phyloP scores from a whole-genome alignment of 139 green algal genomes.

The Pseudopediastrum boryanum region DNA sequence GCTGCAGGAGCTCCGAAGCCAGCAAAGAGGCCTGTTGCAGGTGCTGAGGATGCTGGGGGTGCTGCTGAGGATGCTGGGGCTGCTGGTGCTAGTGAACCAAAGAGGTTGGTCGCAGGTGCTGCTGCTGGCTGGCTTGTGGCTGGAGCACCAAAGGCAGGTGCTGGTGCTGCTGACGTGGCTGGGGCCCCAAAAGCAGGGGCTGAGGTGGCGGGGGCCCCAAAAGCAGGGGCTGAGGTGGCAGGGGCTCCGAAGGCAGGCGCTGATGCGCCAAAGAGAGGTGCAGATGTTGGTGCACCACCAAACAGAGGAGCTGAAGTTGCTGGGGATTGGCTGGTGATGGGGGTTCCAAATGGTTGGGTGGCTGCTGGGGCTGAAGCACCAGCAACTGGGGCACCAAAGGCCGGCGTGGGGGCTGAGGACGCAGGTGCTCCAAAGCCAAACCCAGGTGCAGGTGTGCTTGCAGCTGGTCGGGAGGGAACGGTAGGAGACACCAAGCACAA shows the following conservation, averaged over 20 bases:
- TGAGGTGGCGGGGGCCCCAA: constrained; percentile 4
- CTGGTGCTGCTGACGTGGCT: neutral
- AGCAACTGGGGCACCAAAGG: constrained; percentile 20
- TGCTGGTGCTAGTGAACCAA: constrained; percentile 5
- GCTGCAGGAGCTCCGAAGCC: constrained; percentile 9
- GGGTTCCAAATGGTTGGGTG: too few relatives aligned
- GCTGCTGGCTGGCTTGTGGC: too few relatives aligned
- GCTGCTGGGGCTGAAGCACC: neutral
- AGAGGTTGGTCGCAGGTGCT: constrained; percentile 30
- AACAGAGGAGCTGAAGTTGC: too few relatives aligned
- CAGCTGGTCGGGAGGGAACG: constrained; percentile 2
- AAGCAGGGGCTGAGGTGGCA: neutral
- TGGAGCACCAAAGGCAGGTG: too few relatives aligned
- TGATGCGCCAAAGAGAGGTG: too few relatives aligned
- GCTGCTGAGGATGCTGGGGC: constrained; percentile 3
- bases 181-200: neutral
- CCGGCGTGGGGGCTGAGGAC: constrained; percentile 17
- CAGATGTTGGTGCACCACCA: too few relatives aligned
- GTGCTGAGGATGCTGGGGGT: constrained; percentile 4
- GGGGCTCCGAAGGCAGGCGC: too few relatives aligned
- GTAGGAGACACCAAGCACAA: neutral
- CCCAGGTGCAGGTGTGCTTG: constrained; percentile 12
- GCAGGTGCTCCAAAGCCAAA: constrained; percentile 16
- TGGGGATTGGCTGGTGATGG: too few relatives aligned
- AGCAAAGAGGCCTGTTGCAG: constrained; percentile 28